phyloP scores from a whole-genome alignment of 75 land plant genomes.

The Picea glauca region DNA sequence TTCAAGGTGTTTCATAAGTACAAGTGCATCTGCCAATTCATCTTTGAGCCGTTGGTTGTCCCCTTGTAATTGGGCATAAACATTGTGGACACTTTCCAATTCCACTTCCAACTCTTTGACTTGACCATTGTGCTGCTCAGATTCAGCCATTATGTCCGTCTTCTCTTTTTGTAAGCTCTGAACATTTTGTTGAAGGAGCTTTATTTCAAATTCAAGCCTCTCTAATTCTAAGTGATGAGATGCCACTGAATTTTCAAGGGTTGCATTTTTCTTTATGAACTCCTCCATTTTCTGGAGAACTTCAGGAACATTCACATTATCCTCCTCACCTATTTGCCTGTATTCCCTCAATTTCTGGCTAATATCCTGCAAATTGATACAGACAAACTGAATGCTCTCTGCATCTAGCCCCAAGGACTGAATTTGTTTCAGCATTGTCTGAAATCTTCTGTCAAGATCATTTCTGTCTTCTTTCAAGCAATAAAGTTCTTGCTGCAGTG shows the following conservation, averaged over 20 bases:
- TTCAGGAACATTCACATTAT: slow-evolving; percentile 34
- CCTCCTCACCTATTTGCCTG: slow-evolving; percentile 21
- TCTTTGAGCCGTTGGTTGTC: slow-evolving; percentile 26
- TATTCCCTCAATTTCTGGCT: slow-evolving; percentile 34
- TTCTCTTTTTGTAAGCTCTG: slow-evolving; percentile 38
- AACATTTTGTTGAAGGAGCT: slow-evolving; percentile 32
- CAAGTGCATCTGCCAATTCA: slow-evolving; percentile 24
- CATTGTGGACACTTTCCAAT: slow-evolving; percentile 33
- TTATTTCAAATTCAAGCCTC: slow-evolving; percentile 22
- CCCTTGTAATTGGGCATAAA: slow-evolving; percentile 31
- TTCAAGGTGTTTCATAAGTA: slow-evolving; percentile 20
- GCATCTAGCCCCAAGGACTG: slow-evolving; percentile 27
- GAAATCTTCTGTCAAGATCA: slow-evolving; percentile 30
- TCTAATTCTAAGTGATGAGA: slow-evolving; percentile 40
- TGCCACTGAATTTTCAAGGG: slow-evolving; percentile 38
- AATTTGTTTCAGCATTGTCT: slow-evolving; percentile 26
- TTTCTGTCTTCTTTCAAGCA: slow-evolving; percentile 45
- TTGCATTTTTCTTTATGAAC: slow-evolving; percentile 30
- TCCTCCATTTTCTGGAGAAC: slow-evolving; percentile 36
- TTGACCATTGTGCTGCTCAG: slow-evolving; percentile 19
- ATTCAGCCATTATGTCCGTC: slow-evolving; percentile 31
- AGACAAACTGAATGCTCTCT: slow-evolving; percentile 30
- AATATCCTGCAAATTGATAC: slow-evolving; percentile 42
- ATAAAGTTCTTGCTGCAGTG: slow-evolving; percentile 52
- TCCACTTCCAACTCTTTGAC: slow-evolving; percentile 21